Percentiles rank a stretch among this genome's conserved stretches.
These are phyloP conservation scores for Chlorella sp. DNA, from an alignment of 139 green algal species.

Conservation along the genomic window DNA sequence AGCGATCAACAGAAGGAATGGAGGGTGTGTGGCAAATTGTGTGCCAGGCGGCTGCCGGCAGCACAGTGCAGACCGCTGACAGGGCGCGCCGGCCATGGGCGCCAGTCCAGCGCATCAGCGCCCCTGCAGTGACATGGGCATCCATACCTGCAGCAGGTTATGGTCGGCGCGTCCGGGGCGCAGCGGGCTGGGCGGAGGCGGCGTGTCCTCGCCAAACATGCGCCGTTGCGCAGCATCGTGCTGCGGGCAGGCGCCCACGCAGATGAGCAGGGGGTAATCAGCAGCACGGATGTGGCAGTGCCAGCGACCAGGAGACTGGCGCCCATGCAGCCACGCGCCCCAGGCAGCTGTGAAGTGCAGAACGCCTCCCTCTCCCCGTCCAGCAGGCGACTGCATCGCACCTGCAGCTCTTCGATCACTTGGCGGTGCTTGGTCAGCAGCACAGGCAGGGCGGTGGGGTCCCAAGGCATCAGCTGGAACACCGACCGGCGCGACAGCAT, in stretches of 20 bases:
- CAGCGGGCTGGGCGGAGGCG: no score
- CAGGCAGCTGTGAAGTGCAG: no score
- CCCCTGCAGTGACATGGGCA: no score
- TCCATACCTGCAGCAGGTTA: not conserved
- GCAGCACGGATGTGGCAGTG: not conserved
- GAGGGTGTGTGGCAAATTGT: not conserved
- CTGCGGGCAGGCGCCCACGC: no score
- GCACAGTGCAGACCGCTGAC: not conserved
- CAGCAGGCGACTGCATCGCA: no score
- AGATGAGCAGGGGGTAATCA: not conserved
- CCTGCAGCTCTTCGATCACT: conserved; percentile 35
- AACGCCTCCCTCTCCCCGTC: not conserved
- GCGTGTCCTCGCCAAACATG: no score
- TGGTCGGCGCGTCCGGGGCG: no score
- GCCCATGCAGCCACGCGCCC: not conserved
- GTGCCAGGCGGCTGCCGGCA: not conserved
- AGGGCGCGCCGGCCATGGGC: not conserved
- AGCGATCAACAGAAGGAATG: not conserved
- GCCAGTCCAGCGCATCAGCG: not conserved
- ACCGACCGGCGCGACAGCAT: conserved; percentile 38
- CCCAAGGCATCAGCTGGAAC: conserved; percentile 49
- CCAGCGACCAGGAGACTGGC: not conserved
- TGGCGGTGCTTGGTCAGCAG: conserved; percentile 44
- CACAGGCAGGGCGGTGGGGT: conserved; percentile 41
- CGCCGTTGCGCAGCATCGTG: no score